Conservation (phyloP, 2,329 filamentous ascomycete species). For the Orbilia quercus region DNA sequence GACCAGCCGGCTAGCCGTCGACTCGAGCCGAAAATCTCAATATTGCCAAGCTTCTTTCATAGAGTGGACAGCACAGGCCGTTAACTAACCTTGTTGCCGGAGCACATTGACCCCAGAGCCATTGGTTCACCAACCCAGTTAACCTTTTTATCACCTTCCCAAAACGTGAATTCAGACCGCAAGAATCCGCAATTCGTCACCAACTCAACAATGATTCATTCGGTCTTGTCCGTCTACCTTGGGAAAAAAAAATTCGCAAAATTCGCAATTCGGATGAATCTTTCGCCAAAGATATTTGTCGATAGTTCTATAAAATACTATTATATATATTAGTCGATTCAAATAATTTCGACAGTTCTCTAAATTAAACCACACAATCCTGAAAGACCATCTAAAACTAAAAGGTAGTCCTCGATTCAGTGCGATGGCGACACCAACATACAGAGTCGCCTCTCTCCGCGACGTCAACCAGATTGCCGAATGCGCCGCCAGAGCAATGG, state of each 20-base stretch:
- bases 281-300: no score
- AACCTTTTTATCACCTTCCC: conserved; percentile 25
- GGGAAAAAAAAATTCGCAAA: background rate
- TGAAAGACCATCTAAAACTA: no score
- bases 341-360: no score
- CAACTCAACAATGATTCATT: conserved; percentile 31
- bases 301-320: background rate
- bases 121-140: background rate
- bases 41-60: no score
- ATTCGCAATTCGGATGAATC: background rate
- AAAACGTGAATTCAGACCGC: conserved; percentile 11
- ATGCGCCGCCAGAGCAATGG: conserved; percentile 38
- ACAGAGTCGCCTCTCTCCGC: conserved; percentile 35
- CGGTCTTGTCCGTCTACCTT: conserved; percentile 2
- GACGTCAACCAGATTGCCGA: conserved; percentile 32
- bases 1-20: no score
- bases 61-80: no score
- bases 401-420: no score
- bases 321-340: no score
- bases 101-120: no score
- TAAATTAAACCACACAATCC: no score
- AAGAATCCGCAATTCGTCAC: conserved; percentile 1
- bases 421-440: conserved; percentile 24
- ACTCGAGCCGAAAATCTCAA: no score
- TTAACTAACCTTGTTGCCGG: no score